A percentile compares a stretch with the other conserved stretches of the same genome.
Conservation (phyloP, 2,329 filamentous ascomycete genomes). For the Shiraia sp. region DNA sequence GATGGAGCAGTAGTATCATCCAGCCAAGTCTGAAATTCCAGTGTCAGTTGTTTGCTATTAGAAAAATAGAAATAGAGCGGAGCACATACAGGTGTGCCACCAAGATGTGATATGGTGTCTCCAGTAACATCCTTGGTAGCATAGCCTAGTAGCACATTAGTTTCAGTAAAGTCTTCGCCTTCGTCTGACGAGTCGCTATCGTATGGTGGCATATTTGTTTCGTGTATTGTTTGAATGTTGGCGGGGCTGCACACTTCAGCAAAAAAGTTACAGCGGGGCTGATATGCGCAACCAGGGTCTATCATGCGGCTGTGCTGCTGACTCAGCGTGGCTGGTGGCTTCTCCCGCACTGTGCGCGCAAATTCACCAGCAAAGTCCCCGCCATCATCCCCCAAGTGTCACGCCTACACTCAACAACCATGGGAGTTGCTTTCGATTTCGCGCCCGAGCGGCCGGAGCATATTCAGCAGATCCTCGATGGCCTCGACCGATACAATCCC, state of each 20-base stretch:
- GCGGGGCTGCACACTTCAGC: neutral
- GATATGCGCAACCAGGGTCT: neutral
- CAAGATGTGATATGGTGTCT: conserved; percentile 85
- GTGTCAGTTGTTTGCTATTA: conserved; percentile 8
- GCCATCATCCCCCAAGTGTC: conserved; percentile 14
- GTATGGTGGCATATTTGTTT: conserved; percentile 69
- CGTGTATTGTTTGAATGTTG: neutral
- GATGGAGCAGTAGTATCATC: conserved; percentile 72
- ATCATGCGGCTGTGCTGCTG: conserved; percentile 7
- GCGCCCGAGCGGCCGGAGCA: conserved; percentile 89
- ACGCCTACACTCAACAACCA: conserved; percentile 41
- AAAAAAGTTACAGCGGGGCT: conserved; percentile 5
- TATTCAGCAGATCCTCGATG: conserved; percentile 92
- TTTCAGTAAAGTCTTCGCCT: conserved; percentile 73
- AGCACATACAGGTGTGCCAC: conserved; percentile 78
- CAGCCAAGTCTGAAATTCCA: conserved; percentile 70
- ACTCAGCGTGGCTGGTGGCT: neutral
- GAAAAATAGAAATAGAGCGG: neutral
- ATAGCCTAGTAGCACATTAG: conserved; percentile 88
- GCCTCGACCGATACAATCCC: conserved; percentile 97
- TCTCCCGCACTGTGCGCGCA: conserved; percentile 19
- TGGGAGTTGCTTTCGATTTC: conserved; percentile 72
- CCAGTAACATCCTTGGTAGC: conserved; percentile 77
- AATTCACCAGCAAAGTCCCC: conserved; percentile 11
- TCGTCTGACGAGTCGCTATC: conserved; percentile 81